Evolutionary conservation across 2,329 filamentous ascomycete genomes (phyloP), one percentile per base, ranked within the genome.

Genomic region (Furcasterigmium sp.): DNA sequence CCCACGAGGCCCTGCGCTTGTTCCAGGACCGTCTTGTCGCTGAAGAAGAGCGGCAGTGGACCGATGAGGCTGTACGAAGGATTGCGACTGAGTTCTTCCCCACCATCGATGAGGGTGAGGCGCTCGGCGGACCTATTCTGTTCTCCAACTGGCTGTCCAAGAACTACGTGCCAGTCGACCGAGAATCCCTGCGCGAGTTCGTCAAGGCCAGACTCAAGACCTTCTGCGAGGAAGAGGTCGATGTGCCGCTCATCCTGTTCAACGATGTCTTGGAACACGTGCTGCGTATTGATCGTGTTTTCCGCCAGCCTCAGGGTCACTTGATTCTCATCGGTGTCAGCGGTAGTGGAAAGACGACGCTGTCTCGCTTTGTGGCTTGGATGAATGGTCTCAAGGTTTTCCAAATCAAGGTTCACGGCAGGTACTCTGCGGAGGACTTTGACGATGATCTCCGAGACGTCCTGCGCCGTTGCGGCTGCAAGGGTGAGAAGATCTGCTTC

Each of bases 101-200:
- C 1, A 95, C 83, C n/a, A 88, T 98, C 48, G 87, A 98, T 48
- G 87, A 96, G 53, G 76, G 85, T 35, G 85, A 89, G 63, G 91
- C 93, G 38, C 78, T 99, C 23, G 87, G 87, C 51, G 89, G 89
- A 0, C 94, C 93, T 1, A 97, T 99, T 43, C 72, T 99, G 44
- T 99, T 95, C 75, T 98, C 94, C 7, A 99, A 98, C 69, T 99
- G 93, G 93, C 77, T 98, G 6, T 97, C 91, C 11, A 97, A 95
- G 80, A 87, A 99, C 63, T 99, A 99, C 58, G 82, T 97, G 10
- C 93, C 93, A 7, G 93, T 99, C 30, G 90, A 95, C 57, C 87
- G 93, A 53, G 93, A 98, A 60, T 86, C 94, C 57, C 75, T 99
- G 29, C 84, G 94, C 54, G 93, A 97, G 53, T 98, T 97, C 54